Evolutionary conservation across 2,329 filamentous ascomycete species (phyloP).

Genomic region (Anthostomella pinea): DNA sequence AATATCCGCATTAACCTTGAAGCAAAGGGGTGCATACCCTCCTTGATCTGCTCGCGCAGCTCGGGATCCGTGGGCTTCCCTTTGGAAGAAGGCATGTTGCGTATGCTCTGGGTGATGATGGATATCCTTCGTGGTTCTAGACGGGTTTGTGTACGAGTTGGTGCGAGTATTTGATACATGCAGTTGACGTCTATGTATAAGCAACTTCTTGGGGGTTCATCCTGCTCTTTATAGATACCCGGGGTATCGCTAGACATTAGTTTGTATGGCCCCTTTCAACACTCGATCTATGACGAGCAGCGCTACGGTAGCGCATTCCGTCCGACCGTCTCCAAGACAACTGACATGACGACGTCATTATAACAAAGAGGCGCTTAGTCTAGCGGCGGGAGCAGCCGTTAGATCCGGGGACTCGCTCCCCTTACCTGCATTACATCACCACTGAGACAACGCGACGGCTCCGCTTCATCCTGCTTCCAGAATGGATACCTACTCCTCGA

Average conservation of each 20-base stretch:
- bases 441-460: no score
- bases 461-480: no score
- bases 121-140: neutral
- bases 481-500: no score
- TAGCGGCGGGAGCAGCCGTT: constrained; percentile 1
- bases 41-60: constrained; percentile 38
- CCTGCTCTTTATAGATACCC: no score
- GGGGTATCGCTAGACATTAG: no score
- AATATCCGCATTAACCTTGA: neutral
- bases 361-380: neutral
- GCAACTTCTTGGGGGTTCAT: no score
- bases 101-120: constrained; percentile 3
- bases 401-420: no score
- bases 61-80: constrained; percentile 40
- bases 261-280: no score
- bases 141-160: neutral
- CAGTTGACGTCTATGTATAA: no score
- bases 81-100: constrained; percentile 37
- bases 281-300: constrained; percentile 10
- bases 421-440: constrained; percentile 11
- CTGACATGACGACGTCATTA: constrained; percentile 1
- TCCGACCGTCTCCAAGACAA: no score
- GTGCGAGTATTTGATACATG: no score
- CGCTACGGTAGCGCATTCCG: no score
- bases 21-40: constrained; percentile 24